Evolutionary conservation across 768 basidiomycete genomes (phyloP).

Genomic region (Plicaturopsis crispa): DNA sequence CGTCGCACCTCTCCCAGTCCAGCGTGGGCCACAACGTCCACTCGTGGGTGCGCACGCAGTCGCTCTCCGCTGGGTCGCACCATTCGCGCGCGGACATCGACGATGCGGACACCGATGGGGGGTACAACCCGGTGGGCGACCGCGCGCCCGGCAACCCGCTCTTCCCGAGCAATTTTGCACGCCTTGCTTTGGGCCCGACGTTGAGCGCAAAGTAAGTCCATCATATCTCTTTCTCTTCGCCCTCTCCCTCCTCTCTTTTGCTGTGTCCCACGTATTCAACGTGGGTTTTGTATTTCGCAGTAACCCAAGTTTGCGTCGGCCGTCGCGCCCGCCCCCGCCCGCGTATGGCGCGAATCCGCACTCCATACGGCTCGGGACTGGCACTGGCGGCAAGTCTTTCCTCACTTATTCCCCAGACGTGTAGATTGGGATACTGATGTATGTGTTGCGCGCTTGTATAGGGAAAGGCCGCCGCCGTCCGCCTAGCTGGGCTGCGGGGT

Average conservation of each 20-base stretch:
- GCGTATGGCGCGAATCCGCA: conserved; percentile 13
- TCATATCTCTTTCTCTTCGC: no score
- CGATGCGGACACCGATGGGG: conserved; percentile 13
- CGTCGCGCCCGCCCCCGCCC: conserved; percentile 6
- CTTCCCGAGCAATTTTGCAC: conserved; percentile 77
- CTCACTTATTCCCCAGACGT: no score
- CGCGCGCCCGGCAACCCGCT: conserved; percentile 67
- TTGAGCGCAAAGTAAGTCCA: conserved; percentile 35
- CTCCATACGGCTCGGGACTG: conserved; percentile 16
- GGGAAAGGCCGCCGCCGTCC: no score
- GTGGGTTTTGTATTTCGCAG: conserved; percentile 6
- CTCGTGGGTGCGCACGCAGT: conserved; percentile 16
- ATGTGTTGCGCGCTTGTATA: no score
- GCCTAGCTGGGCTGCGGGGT: conserved; percentile 32
- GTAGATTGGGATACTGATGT: no score
- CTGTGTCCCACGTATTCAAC: not conserved
- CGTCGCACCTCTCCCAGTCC: conserved; percentile 15
- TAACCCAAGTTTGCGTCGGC: conserved; percentile 17
- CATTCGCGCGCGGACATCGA: conserved; percentile 14
- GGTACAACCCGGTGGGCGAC: conserved; percentile 50
- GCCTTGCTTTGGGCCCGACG: conserved; percentile 58
- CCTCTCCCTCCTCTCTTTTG: not conserved
- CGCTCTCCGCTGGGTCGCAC: conserved; percentile 16
- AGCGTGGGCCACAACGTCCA: conserved; percentile 9
- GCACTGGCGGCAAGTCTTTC: no score